Evolutionary conservation across 1,284 basidiomycete species (phyloP).

Genomic region (Leccinum subrobustum): DNA sequence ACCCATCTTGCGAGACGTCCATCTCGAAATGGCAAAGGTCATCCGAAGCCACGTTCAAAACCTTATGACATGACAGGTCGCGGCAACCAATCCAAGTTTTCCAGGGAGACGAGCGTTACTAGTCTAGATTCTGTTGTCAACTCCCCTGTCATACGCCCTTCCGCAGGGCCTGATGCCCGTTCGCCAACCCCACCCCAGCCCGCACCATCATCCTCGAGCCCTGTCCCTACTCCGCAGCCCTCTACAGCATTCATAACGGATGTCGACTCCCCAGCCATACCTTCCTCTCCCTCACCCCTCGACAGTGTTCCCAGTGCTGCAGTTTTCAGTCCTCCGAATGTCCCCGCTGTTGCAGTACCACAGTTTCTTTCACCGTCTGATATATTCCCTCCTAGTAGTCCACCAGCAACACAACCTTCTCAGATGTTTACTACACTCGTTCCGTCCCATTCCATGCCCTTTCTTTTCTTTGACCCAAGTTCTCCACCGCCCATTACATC

Average conservation of each 20-base stretch:
- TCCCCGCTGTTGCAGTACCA: conserved; percentile 15
- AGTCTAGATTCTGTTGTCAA: conserved; percentile 51
- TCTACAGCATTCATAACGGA: conserved; percentile 9
- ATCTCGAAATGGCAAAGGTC: conserved; percentile 34
- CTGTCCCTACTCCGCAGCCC: conserved; percentile 9
- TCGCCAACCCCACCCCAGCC: conserved; percentile 46
- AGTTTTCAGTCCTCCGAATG: conserved; percentile 16
- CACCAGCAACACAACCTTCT: conserved; percentile 19
- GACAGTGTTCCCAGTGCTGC: conserved; percentile 6
- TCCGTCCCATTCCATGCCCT: conserved; percentile 41
- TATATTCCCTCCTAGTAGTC: conserved; percentile 17
- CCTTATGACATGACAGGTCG: conserved; percentile 57
- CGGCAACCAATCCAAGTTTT: conserved; percentile 36
- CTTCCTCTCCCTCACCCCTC: conserved; percentile 13
- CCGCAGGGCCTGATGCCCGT: conserved; percentile 44
- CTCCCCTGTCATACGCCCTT: conserved; percentile 34
- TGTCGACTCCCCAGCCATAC: conserved; percentile 2
- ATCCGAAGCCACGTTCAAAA: conserved; percentile 49
- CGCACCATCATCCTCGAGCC: conserved; percentile 16
- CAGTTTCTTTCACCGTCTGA: conserved; percentile 21
- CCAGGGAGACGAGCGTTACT: conserved; percentile 52
- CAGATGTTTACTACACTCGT: conserved; percentile 21
- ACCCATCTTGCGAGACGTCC: conserved; percentile 44
- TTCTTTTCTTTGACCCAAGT: conserved; percentile 58
- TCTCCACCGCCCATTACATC: conserved; percentile 44